Base-by-base conservation (phyloP, 371 early-diverging fungal species). In the Zopfochytrium polystomum region DNA sequence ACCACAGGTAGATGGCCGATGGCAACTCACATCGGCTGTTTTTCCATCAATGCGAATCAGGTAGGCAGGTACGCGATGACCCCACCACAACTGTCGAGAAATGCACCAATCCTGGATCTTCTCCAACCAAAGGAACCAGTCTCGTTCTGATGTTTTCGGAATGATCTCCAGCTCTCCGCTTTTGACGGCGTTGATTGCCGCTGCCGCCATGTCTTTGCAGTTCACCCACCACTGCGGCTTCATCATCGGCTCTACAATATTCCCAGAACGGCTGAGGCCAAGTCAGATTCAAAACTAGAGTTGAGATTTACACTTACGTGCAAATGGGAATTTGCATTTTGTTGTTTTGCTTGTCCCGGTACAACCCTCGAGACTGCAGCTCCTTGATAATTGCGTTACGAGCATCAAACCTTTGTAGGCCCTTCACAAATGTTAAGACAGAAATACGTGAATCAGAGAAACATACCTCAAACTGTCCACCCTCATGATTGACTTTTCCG, bases 51-150 rank as follows among this genome's bases (percentile, higher is more conserved):
- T 77, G n/a, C 77, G 75, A 64, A 97, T 87, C 66, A 89, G 90
- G 82, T 98, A 99, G 2, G 98, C 99, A 44, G 99, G 99, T 20
- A 98, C 83, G 72, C 94, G 88, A 74, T 99, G 99, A 42, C 99
- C 99, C 99, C 99, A 99, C 99, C 99, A 99, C 51, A 99, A 81
- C 82, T 99, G 99, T 67, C 99, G 91, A 6, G 96, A 96, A 53
- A 96, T 89, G 74, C 97, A 99, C 99, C 99, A 99, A 74, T 96
- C 96, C 67, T 93, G 90, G 64, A 94, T 93, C 78, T 93, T 92
- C 46, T 85, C 90, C 63, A 99, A 83, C 99, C 99, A 99, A 58
- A 86, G 80, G 86, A 91, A 92, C 95, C 94, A 99, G 44, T 93
- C 95, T 60, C 83, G 88, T 70, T 95, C 92, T 5, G 93, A 90